Percentiles rank a stretch among this genome's conserved stretches.
Conservation (phyloP, 2,329 filamentous ascomycete genomes). For the Hypoxylon sp. region DNA sequence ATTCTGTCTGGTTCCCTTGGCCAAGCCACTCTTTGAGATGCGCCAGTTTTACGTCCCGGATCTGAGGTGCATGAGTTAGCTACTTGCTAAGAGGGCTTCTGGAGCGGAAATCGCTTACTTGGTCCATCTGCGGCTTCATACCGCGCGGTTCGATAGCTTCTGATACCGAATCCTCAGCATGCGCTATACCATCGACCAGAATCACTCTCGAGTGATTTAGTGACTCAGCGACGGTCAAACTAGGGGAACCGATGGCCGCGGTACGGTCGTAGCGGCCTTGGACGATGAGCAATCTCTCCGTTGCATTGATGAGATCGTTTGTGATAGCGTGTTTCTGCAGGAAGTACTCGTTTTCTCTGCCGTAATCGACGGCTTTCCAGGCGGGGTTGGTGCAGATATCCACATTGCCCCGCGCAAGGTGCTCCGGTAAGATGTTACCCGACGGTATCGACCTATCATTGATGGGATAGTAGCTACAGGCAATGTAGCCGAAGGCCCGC, state of each 20-base stretch:
- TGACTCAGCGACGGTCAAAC: slow-evolving; percentile 20
- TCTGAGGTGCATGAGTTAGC: slow-evolving; percentile 27
- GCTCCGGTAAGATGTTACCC: slow-evolving; percentile 37
- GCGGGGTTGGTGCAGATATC: slow-evolving; percentile 29
- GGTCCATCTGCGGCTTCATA: slow-evolving; percentile 38
- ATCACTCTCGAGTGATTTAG: slow-evolving; percentile 42
- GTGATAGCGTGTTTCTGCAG: slow-evolving; percentile 40
- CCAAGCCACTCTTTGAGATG: slow-evolving; percentile 45
- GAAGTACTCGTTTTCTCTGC: slow-evolving; percentile 43
- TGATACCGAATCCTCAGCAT: slow-evolving; percentile 43
- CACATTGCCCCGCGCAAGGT: slow-evolving; percentile 33
- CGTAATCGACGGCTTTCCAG: slow-evolving; percentile 35
- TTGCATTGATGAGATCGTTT: slow-evolving; percentile 29
- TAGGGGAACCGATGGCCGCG: slow-evolving; percentile 41
- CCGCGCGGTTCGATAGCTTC: slow-evolving; percentile 40
- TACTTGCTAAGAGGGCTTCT: background rate
- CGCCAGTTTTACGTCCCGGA: slow-evolving; percentile 41
- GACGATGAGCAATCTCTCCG: slow-evolving; percentile 37
- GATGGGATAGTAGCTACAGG: slow-evolving; percentile 37
- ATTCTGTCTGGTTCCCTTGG: slow-evolving; percentile 32
- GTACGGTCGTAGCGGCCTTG: slow-evolving; percentile 39
- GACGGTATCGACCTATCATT: slow-evolving; percentile 42
- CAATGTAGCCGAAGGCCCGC: slow-evolving; percentile 35
- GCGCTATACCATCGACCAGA: slow-evolving; percentile 33
- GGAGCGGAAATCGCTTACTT: slow-evolving; percentile 21